Evolutionary conservation across 1,284 basidiomycete species (phyloP).

Genomic region (Heliocybe sulcata): DNA sequence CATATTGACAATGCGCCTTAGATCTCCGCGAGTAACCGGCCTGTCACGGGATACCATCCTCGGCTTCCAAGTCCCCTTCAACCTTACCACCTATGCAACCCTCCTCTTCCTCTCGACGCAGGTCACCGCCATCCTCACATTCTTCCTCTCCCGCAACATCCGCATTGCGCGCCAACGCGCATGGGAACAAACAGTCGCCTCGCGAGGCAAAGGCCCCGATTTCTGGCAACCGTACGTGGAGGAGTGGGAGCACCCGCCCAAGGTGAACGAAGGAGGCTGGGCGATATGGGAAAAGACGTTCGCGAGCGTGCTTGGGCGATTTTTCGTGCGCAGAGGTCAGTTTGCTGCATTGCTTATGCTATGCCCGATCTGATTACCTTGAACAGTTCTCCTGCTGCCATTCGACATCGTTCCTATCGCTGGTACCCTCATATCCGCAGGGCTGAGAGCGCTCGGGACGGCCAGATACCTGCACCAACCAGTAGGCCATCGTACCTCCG

Average conservation of each 20-base stretch:
- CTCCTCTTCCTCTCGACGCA: slow-evolving; percentile 68
- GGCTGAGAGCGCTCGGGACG: slow-evolving; percentile 62
- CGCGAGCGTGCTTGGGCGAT: slow-evolving; percentile 39
- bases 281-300: slow-evolving; percentile 33
- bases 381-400: slow-evolving; percentile 59
- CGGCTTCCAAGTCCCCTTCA: slow-evolving; percentile 59
- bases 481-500: slow-evolving; percentile 31
- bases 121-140: slow-evolving; percentile 64
- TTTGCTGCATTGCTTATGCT: slow-evolving; percentile 8
- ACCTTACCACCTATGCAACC: slow-evolving; percentile 65
- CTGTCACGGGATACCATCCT: slow-evolving; percentile 58
- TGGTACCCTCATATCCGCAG: slow-evolving; percentile 57
- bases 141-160: slow-evolving; percentile 77
- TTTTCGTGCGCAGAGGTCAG: slow-evolving; percentile 43
- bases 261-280: slow-evolving; percentile 22
- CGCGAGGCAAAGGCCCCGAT: slow-evolving; percentile 70
- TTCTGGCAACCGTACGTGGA: slow-evolving; percentile 88
- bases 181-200: slow-evolving; percentile 76
- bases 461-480: slow-evolving; percentile 66
- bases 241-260: slow-evolving; percentile 75
- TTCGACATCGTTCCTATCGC: slow-evolving; percentile 68
- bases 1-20: no score
- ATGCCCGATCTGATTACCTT: not conserved
- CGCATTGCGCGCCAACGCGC: slow-evolving; percentile 69
- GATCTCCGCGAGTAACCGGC: slow-evolving; percentile 58